Percentiles rank a stretch among this genome's conserved stretches.
Conservation (phyloP, 306 rosid species). For the Carpinus viminea region DNA sequence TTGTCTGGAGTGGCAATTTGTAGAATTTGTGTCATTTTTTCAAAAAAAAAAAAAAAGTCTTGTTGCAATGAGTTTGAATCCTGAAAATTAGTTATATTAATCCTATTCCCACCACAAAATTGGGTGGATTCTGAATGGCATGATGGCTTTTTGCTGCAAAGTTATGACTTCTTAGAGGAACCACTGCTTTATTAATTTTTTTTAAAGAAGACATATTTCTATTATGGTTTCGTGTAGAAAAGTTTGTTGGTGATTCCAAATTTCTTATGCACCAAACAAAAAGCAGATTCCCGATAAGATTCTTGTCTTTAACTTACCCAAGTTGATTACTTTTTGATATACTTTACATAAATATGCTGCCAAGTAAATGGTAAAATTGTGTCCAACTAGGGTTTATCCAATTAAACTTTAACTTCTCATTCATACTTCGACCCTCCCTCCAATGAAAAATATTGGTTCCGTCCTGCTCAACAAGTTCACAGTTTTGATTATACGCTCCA, state of each 20-base stretch:
- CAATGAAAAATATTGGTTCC: too few species aligned
- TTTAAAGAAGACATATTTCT: background rate
- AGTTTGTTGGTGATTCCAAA: background rate
- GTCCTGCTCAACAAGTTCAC: too few species aligned
- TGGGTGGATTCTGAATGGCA: background rate
- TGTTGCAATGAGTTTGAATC: background rate
- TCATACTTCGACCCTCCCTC: too few species aligned
- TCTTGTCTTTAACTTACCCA: conserved; percentile 6
- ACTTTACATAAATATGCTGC: background rate
- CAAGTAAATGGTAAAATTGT: too few species aligned
- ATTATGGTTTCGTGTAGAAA: background rate
- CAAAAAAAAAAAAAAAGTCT: too few species aligned
- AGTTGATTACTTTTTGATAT: background rate
- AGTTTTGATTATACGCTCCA: too few species aligned
- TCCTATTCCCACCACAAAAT: background rate
- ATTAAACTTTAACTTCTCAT: too few species aligned
- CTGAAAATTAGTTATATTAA: background rate
- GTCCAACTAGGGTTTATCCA: too few species aligned
- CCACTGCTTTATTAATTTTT: background rate
- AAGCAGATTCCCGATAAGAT: conserved; percentile 24
- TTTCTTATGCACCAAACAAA: conserved; percentile 7
- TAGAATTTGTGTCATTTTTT: background rate
- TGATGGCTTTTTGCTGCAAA: background rate
- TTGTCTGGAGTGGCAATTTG: background rate
- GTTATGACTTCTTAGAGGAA: background rate